Conservation (phyloP, 2,329 filamentous ascomycete genomes). For the Phaeosphaeriaceae sp. region DNA sequence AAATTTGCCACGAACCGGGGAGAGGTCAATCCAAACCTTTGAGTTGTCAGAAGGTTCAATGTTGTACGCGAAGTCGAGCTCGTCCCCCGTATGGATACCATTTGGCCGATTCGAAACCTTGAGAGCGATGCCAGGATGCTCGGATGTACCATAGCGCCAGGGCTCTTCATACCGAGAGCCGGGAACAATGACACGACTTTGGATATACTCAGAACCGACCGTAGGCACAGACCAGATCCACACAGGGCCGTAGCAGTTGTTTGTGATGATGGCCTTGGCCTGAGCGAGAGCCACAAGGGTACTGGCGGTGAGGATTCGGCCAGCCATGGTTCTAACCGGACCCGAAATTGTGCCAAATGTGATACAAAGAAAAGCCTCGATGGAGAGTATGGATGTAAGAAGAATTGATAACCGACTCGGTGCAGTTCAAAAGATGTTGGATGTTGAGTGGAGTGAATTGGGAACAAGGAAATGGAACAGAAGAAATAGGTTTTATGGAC, state of each 20-base stretch:
- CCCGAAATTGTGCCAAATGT: background rate
- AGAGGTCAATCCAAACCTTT: slow-evolving; percentile 29
- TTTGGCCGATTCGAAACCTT: slow-evolving; percentile 31
- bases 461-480: slow-evolving; percentile 8
- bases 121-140: slow-evolving; percentile 32
- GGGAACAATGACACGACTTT: slow-evolving; percentile 23
- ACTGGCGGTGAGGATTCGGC: slow-evolving; percentile 17
- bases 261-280: slow-evolving; percentile 36
- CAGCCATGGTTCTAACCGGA: slow-evolving; percentile 20
- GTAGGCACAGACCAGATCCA: slow-evolving; percentile 33
- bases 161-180: slow-evolving; percentile 30
- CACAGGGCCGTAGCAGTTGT: slow-evolving; percentile 26
- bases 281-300: slow-evolving; percentile 26
- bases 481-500: no score
- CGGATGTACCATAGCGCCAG: slow-evolving; percentile 24
- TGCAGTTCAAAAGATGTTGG: slow-evolving; percentile 9
- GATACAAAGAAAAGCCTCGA: slow-evolving; percentile 5
- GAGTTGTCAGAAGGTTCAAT: slow-evolving; percentile 18
- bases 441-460: slow-evolving; percentile 22
- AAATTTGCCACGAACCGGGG: slow-evolving; percentile 17
- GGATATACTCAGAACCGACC: slow-evolving; percentile 14
- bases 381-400: slow-evolving; percentile 13
- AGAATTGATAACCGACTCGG: slow-evolving; percentile 16
- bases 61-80: slow-evolving; percentile 36
- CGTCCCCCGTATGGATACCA: slow-evolving; percentile 24